Percentiles rank a stretch among this genome's conserved stretches.
Conservation (phyloP, 2,329 filamentous ascomycete genomes). For the Stagonosporopsis rhizophila region DNA sequence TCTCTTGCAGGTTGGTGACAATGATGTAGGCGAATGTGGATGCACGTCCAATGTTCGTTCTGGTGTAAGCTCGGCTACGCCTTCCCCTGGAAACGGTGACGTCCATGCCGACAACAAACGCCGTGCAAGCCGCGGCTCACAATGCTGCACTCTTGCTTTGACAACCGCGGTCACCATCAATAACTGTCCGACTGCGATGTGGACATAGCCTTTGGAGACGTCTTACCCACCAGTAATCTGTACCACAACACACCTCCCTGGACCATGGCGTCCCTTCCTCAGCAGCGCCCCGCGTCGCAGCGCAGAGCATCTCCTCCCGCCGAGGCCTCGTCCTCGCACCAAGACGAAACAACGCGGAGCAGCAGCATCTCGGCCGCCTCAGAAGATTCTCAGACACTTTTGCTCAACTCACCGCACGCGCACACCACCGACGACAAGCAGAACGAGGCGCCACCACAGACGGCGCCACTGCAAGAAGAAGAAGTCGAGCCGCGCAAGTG, state of each 20-base stretch:
- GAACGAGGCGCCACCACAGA: slow-evolving; percentile 22
- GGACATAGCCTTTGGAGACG: not conserved
- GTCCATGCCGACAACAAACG: slow-evolving; percentile 17
- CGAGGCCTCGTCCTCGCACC: slow-evolving; percentile 24
- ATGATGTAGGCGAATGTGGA: not conserved
- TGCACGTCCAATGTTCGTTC: not conserved
- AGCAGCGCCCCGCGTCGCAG: slow-evolving; percentile 46
- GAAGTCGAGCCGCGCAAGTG: slow-evolving; percentile 61
- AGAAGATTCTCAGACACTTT: slow-evolving; percentile 56
- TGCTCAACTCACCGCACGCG: slow-evolving; percentile 48
- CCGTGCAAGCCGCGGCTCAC: slow-evolving; percentile 10
- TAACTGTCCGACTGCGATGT: not conserved
- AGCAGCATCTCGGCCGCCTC: slow-evolving; percentile 51
- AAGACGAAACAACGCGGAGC: slow-evolving; percentile 33
- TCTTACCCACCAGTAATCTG: not conserved
- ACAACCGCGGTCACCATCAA: not conserved
- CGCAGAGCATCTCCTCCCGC: slow-evolving; percentile 38
- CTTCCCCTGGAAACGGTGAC: slow-evolving; percentile 6
- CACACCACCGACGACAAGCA: slow-evolving; percentile 26
- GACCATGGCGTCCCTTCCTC: slow-evolving; percentile 54
- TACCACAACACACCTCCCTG: not conserved
- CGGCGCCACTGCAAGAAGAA: slow-evolving; percentile 27
- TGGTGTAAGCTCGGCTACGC: not conserved
- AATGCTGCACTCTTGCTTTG: not conserved
- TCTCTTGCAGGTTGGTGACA: slow-evolving; percentile 1